Evolutionary conservation across 805 yeast species (phyloP), one percentile per base, ranked within the genome.

Genomic region (Monosporozyma servazzii): DNA sequence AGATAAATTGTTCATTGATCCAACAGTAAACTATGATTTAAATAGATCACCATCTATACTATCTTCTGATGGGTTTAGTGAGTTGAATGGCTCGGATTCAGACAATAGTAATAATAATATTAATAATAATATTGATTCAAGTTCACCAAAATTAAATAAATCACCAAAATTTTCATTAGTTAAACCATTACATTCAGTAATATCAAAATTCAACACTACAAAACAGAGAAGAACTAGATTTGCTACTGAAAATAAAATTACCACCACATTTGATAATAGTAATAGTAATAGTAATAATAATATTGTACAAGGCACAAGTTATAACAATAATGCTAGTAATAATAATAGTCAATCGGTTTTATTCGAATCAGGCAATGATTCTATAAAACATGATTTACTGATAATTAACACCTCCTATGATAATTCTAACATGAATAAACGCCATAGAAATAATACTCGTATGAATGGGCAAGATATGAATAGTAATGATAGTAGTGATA

Each of bases 1-100:
- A 18, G 67, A 66, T 43, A 58, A 57, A 43, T 61, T 56, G 27
- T 66, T 65, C 43, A 55, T 57, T 27, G 60, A 66, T 51, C 66
- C 66, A 10, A 50, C 55, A 5, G 27, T 61, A 18, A 58, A 56
- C 37, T 58, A 55, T 53, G 47, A 41, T 36, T 46, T 36, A n/a
- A 43, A 25, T 43, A 43, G 23, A 27, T 3, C 33, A 13, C 33
- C 44, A 10, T 25, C 27, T 25, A 40, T 29, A 10, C 29, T 21
- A 40, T 20, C 23, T 13, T 10, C 44, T 21, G 44, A 21, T 20
- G 6, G 25, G 9, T 4, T 4, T 18, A 39, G 25, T 18, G 10
- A 40, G 2, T 3, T 5, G 9, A 40, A n/a, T 40, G 23, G 10
- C 9, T 5, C 10, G 3, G 7, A 15, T 33, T 15, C 37, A 33